These are phyloP conservation scores for Fusarium scirpi DNA, from an alignment of 2,329 filamentous ascomycete species.

Conservation along the genomic window DNA sequence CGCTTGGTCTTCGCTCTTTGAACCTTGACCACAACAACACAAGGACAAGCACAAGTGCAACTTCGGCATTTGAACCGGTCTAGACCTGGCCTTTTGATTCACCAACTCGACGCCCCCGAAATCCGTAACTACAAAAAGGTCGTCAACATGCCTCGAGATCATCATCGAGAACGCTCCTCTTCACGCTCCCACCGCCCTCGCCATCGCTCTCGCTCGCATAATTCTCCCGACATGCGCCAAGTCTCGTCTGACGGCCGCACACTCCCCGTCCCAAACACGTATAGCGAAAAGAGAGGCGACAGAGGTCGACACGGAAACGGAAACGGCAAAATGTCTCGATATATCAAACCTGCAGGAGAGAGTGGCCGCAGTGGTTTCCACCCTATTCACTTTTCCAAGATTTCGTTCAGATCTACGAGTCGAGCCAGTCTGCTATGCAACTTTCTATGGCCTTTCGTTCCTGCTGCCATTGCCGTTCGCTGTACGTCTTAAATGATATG, in stretches of 20 bases:
- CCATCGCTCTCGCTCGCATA: constrained; percentile 33
- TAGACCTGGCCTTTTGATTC: constrained; percentile 1
- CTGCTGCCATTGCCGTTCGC: constrained; percentile 60
- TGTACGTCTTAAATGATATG: constrained; percentile 42
- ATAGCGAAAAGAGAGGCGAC: constrained; percentile 31
- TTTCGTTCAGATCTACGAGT: constrained; percentile 59
- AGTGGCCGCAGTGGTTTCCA: constrained; percentile 60
- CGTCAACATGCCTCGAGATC: constrained; percentile 27
- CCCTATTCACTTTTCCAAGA: constrained; percentile 57
- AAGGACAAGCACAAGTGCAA: not conserved
- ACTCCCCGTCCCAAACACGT: constrained; percentile 48
- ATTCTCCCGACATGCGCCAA: constrained; percentile 23
- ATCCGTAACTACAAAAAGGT: constrained; percentile 9
- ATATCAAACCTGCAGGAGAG: constrained; percentile 54
- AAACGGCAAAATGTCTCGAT: constrained; percentile 26
- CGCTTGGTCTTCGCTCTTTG: not conserved
- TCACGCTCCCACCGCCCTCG: constrained; percentile 33
- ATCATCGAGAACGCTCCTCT: constrained; percentile 28
- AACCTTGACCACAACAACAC: not conserved
- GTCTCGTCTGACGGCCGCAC: constrained; percentile 24
- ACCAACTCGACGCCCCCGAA: not conserved
- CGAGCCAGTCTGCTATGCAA: constrained; percentile 61
- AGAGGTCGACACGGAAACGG: not conserved
- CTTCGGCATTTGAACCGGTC: constrained; percentile 3
- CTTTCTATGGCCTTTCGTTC: constrained; percentile 63